Evolutionary conservation across 2,329 filamentous ascomycete species (phyloP).

Genomic region (Xylaria arbuscula): DNA sequence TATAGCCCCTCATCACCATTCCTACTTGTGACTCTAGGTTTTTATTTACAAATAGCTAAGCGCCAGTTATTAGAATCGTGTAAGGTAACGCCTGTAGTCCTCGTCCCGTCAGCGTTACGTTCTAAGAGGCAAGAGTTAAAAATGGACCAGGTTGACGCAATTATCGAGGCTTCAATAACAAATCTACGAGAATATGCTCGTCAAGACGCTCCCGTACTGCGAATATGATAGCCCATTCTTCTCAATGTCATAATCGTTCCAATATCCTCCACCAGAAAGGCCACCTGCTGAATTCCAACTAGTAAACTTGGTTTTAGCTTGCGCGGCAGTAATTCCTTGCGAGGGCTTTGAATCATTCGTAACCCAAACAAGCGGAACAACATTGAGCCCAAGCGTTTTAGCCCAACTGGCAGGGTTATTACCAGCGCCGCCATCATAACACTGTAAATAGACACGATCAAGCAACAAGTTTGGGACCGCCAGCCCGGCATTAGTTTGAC

Average conservation of each 20-base stretch:
- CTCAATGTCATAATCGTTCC: conserved; percentile 61
- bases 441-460: conserved; percentile 58
- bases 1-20: too few relatives aligned
- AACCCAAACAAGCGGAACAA: conserved; percentile 59
- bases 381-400: conserved; percentile 52
- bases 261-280: conserved; percentile 56
- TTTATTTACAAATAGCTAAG: too few relatives aligned
- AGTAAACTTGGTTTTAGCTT: conserved; percentile 52
- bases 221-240: conserved; percentile 56
- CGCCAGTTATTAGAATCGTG: too few relatives aligned
- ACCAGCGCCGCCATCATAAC: conserved; percentile 57
- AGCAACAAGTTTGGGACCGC: conserved; percentile 48
- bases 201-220: conserved; percentile 42
- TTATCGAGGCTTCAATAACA: not conserved
- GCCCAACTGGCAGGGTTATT: conserved; percentile 57
- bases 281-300: conserved; percentile 49
- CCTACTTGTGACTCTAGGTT: too few relatives aligned
- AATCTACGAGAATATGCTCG: conserved; percentile 41
- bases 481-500: conserved; percentile 48
- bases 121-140: not conserved
- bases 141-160: not conserved
- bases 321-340: conserved; percentile 53
- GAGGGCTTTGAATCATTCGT: conserved; percentile 59
- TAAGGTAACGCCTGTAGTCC: too few relatives aligned
- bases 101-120: not conserved